Evolutionary conservation across 345 rosid species (phyloP).

Genomic region (Gossypium sturtianum): DNA sequence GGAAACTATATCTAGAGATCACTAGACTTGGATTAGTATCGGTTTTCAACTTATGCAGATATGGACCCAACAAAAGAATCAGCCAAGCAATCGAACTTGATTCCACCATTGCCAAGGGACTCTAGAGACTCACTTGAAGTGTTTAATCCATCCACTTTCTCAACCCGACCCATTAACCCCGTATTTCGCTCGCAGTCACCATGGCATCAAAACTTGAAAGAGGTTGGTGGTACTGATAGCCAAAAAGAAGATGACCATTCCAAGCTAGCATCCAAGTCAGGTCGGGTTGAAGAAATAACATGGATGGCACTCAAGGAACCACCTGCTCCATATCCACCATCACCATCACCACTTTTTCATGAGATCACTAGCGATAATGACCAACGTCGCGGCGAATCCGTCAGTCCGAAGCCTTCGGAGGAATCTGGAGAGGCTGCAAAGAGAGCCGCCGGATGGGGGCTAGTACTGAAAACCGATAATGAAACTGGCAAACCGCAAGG

Average conservation of each 20-base stretch:
- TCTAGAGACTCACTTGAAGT: slow-evolving; percentile 84
- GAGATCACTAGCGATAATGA: background rate
- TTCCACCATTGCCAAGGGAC: slow-evolving; percentile 48
- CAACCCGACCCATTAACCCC: slow-evolving; percentile 48
- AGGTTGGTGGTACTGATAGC: slow-evolving; percentile 24
- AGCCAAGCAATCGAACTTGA: slow-evolving; percentile 26
- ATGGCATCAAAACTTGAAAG: slow-evolving; percentile 43
- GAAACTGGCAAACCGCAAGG: slow-evolving; percentile 85
- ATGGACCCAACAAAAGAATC: slow-evolving; percentile 50
- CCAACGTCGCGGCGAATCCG: background rate
- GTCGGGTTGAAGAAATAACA: slow-evolving; percentile 45
- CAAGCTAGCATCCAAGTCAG: slow-evolving; percentile 23
- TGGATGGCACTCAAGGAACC: slow-evolving; percentile 88
- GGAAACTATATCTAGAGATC: background rate
- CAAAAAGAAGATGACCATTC: slow-evolving; percentile 26
- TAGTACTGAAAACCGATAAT: slow-evolving; percentile 63
- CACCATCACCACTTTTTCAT: slow-evolving; percentile 10
- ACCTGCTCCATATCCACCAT: slow-evolving; percentile 17
- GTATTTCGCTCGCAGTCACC: slow-evolving; percentile 38
- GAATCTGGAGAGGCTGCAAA: slow-evolving; percentile 58
- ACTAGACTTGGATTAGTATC: background rate
- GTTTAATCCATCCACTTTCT: slow-evolving; percentile 55
- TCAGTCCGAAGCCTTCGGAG: slow-evolving; percentile 1
- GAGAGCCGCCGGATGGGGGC: slow-evolving; percentile 98
- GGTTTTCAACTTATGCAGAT: slow-evolving; percentile 1